phyloP scores from a whole-genome alignment of 2,329 filamentous ascomycete species.

The Tolypocladium nubicola region DNA sequence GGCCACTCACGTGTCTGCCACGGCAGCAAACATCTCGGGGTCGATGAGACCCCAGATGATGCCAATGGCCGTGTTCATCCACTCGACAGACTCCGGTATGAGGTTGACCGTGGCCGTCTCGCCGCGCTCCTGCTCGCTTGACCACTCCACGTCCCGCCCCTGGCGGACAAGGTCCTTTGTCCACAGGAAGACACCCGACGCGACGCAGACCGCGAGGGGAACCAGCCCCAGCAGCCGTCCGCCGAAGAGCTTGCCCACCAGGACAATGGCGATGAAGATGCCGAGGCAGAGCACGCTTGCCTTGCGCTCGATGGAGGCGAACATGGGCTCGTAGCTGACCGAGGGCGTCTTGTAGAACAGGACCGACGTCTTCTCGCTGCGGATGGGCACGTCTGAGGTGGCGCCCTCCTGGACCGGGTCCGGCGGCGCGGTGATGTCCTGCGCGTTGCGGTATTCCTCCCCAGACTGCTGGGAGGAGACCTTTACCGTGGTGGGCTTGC shows the following conservation, averaged over 20 bases:
- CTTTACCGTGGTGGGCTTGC: constrained; percentile 61
- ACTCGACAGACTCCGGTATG: constrained; percentile 85
- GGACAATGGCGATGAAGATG: constrained; percentile 62
- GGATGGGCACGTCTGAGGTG: constrained; percentile 89
- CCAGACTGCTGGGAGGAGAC: constrained; percentile 62
- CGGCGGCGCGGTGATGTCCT: constrained; percentile 85
- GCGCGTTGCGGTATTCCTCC: constrained; percentile 71
- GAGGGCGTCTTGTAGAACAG: constrained; percentile 91
- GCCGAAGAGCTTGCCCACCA: constrained; percentile 72
- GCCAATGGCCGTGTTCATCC: constrained; percentile 84
- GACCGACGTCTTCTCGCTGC: constrained; percentile 93
- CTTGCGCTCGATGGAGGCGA: constrained; percentile 60
- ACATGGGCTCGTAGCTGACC: constrained; percentile 85
- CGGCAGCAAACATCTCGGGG: constrained; percentile 84
- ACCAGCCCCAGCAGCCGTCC: constrained; percentile 67
- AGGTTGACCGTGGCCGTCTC: constrained; percentile 80
- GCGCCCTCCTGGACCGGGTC: constrained; percentile 72
- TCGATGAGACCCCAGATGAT: constrained; percentile 88
- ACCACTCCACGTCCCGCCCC: constrained; percentile 79
- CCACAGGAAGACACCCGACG: constrained; percentile 80
- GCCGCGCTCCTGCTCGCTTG: constrained; percentile 73
- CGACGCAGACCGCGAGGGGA: constrained; percentile 59
- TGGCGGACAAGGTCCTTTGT: constrained; percentile 76
- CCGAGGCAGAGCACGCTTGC: constrained; percentile 60
- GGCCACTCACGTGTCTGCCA: constrained; percentile 63